These are phyloP conservation scores for Groenewaldozyma salmanticensis DNA, from an alignment of 805 yeast species.

Conservation along the genomic window DNA sequence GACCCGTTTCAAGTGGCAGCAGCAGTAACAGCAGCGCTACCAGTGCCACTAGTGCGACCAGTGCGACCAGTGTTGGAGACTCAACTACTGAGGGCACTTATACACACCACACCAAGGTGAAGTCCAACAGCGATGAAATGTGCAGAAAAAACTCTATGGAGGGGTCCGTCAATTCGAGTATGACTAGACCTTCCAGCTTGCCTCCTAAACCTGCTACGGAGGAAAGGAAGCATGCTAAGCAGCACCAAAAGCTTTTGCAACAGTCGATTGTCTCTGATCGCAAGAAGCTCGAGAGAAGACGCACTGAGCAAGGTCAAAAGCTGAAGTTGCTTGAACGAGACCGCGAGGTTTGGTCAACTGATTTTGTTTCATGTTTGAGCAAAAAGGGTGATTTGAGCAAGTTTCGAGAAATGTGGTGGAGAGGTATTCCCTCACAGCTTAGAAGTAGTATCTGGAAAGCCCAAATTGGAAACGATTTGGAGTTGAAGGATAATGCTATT, in stretches of 20 bases:
- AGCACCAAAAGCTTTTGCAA: slow-evolving; percentile 36
- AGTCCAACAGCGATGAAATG: neutral
- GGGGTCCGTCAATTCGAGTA: neutral
- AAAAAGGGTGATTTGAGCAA: slow-evolving; percentile 18
- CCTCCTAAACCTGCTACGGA: slow-evolving; percentile 57
- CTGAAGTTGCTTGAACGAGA: slow-evolving; percentile 22
- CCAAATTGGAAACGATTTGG: slow-evolving; percentile 31
- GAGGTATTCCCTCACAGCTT: slow-evolving; percentile 40
- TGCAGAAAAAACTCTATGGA: neutral
- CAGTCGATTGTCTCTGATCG: slow-evolving; percentile 28
- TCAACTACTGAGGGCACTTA: slow-evolving; percentile 1
- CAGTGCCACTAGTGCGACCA: neutral
- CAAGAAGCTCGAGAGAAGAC: slow-evolving; percentile 22
- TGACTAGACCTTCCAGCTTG: slow-evolving; percentile 53
- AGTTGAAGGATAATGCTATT: slow-evolving; percentile 15
- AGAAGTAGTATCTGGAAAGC: slow-evolving; percentile 45
- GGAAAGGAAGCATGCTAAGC: slow-evolving; percentile 42
- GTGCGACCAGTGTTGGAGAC: neutral
- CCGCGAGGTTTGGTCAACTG: slow-evolving; percentile 31
- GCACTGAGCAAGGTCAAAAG: slow-evolving; percentile 15
- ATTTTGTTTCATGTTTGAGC: slow-evolving; percentile 23
- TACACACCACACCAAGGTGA: neutral
- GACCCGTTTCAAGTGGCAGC: neutral
- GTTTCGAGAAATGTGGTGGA: slow-evolving; percentile 44
- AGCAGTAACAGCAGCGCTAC: neutral